Base-by-base conservation (phyloP, 495 filamentous ascomycete species). In the Penicillium longicatenatum region DNA sequence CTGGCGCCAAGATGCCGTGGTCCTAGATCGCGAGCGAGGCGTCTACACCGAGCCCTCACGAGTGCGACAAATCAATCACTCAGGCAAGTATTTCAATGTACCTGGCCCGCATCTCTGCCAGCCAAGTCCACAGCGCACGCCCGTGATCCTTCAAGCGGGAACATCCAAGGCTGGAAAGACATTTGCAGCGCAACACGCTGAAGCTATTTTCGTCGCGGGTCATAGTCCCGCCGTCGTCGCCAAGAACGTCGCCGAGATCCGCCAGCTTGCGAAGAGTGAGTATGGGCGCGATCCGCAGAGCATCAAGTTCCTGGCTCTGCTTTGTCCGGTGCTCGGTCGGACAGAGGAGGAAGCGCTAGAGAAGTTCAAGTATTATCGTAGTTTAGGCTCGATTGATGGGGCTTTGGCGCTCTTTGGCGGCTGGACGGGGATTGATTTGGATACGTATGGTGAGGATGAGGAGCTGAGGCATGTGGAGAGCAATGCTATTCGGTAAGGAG, bases 1-100 rank as follows among this genome's bases (percentile, higher is more conserved):
- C 10, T 89, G 86, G 86, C 77, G 85, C 6, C 79, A 83, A 54
- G 87, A 89, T 57, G 86, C 87, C 41, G 82, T 89, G 0, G 67
- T 80, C 20, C 78, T 79, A 5, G 81, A 89, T 58, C 77, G 78
- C 41, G 64, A 79, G 50, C 70, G 66, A 11, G 81, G 81, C 2
- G 71, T 86, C 55, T 88, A 86, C 72, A 83, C 82, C 4, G 80
- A 86, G 29, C 86, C 87, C 1, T 61, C 75, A 4, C 75, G 77
- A 6, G 80, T 90, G 1, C 72, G 85, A 4, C 63, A 82, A 55
- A 89, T 91, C 70, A 83, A 89, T 70, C 87, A 90, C 68, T 58
- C 70, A 1, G 87, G 88, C 30, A 83, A 86, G 61, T 87, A 83
- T 72, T 89, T 85, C 73, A 71, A 65, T 4, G 84, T 90, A 0